Conservation (phyloP, 2,329 filamentous ascomycete species). For the Colletotrichum somersetense region DNA sequence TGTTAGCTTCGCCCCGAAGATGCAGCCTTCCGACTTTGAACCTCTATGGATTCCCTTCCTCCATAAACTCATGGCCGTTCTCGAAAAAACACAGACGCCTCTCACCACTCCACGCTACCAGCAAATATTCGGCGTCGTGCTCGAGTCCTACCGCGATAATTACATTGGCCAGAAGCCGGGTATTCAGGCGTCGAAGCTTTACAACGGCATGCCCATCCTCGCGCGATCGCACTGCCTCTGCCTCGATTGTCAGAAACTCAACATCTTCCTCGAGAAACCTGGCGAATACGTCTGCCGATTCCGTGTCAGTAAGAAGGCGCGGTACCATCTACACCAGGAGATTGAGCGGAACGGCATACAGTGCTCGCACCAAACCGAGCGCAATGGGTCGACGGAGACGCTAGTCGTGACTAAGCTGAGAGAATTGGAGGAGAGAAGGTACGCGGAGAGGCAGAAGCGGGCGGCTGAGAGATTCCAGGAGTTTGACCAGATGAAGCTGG, state of each 20-base stretch:
- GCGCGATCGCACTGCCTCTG: slow-evolving; percentile 44
- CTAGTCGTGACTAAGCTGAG: slow-evolving; percentile 47
- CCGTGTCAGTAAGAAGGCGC: slow-evolving; percentile 36
- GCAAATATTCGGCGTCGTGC: slow-evolving; percentile 44
- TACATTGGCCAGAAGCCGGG: slow-evolving; percentile 45
- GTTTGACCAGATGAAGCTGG: slow-evolving; percentile 33
- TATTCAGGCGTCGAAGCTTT: neutral
- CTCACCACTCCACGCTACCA: slow-evolving; percentile 43
- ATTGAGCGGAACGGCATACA: slow-evolving; percentile 39
- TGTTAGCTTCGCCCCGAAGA: slow-evolving; percentile 19
- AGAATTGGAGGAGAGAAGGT: neutral
- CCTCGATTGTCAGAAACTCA: slow-evolving; percentile 45
- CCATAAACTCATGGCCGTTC: slow-evolving; percentile 38
- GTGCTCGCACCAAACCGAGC: slow-evolving; percentile 44
- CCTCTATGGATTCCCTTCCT: slow-evolving; percentile 51
- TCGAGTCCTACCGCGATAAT: slow-evolving; percentile 44
- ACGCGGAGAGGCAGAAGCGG: slow-evolving; percentile 3
- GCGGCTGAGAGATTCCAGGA: slow-evolving; percentile 14
- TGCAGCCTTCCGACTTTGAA: slow-evolving; percentile 43
- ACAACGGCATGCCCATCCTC: slow-evolving; percentile 10
- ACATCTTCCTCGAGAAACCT: slow-evolving; percentile 46
- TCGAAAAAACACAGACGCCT: slow-evolving; percentile 33
- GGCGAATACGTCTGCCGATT: slow-evolving; percentile 32
- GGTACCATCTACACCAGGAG: slow-evolving; percentile 44
- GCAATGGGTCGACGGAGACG: slow-evolving; percentile 28